phyloP scores from a whole-genome alignment of 768 basidiomycete species.

The Lactarius sanguifluus region DNA sequence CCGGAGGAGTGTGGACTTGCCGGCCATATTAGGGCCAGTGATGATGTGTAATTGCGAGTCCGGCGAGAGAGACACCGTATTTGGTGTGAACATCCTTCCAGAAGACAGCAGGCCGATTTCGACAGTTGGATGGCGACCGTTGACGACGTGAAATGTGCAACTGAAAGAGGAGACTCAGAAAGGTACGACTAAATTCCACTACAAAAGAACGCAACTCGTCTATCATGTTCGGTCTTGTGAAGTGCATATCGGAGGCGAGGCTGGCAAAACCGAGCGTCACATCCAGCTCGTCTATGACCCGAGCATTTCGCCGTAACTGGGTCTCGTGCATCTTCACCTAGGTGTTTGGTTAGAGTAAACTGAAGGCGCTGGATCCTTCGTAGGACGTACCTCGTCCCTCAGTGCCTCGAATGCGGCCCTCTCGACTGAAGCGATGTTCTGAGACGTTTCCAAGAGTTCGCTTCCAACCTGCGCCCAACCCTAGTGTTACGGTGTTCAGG shows the following conservation, averaged over 20 bases:
- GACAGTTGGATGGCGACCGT: slow-evolving; percentile 91
- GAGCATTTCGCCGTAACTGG: slow-evolving; percentile 69
- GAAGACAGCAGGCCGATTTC: slow-evolving; percentile 78
- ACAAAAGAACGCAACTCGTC: slow-evolving; percentile 55
- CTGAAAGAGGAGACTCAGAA: slow-evolving; percentile 8
- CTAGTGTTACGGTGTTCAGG: slow-evolving; percentile 39
- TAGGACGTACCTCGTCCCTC: slow-evolving; percentile 56
- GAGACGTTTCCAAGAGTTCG: slow-evolving; percentile 58
- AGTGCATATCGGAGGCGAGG: slow-evolving; percentile 74
- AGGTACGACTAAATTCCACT: neutral
- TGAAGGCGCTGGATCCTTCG: neutral
- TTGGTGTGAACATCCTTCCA: slow-evolving; percentile 81
- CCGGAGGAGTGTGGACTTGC: slow-evolving; percentile 90
- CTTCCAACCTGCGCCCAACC: slow-evolving; percentile 75
- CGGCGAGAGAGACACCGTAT: slow-evolving; percentile 64
- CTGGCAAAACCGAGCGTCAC: slow-evolving; percentile 78
- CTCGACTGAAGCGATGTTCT: slow-evolving; percentile 56
- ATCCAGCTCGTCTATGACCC: slow-evolving; percentile 85
- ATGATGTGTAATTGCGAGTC: slow-evolving; percentile 73
- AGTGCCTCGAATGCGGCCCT: slow-evolving; percentile 71
- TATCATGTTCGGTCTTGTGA: slow-evolving; percentile 66
- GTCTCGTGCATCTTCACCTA: slow-evolving; percentile 63
- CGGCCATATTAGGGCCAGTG: slow-evolving; percentile 95
- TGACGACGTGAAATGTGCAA: slow-evolving; percentile 59
- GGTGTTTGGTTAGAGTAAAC: slow-evolving; percentile 2